Base-by-base conservation (phyloP, 164 flowering plant species). In the Stephania japonica region DNA sequence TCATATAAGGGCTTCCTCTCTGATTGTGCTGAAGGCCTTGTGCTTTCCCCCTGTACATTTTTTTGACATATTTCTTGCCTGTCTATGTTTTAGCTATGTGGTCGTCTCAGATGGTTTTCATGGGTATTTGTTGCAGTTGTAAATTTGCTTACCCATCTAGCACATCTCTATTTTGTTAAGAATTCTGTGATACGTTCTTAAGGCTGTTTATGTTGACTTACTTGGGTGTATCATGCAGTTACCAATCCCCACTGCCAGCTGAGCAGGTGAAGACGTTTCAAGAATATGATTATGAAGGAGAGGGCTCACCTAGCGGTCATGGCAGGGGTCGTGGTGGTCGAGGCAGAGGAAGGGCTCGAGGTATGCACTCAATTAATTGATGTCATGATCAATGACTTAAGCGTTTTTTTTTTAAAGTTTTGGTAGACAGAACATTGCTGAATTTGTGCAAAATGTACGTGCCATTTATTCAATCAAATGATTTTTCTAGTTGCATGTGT, bases 231-330 rank as follows among this genome's bases (percentile, higher is more conserved):
- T 68, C 9, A 1, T 77, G 41, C 81, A 94, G 98, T 81, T 94
- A 91, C 76, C 96, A 93, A 79, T 81, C 86, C 67, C 97, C 97
- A 25, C 72, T 93, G 69, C 93, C 98, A 53, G 93, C 87, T 44
- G 98, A 93, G 38, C 90, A 84, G 79, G 94, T 93, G 82, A 93
- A 85, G 81, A 76, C 85, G 16, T 75, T 76, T 27, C 44, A 77
- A n/a, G 98, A 90, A 16, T 78, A 80, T 70, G 93, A 93, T n/a
- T 83, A 88, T 80, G 94, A 90, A 72, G 98, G 91, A 89, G 93
- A 90, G 71, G 90, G 94, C 23, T 93, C 91, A 23, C 93, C 94
- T 65, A 74, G 75, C 77, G 89, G 79, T 65, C 84, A 86, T 13
- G 88, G 88, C 27, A 84, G 90, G 78, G 90, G 92, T 8, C 88